These are phyloP conservation scores for Neurospora sp. DNA, from an alignment of 495 filamentous ascomycete genomes.

Conservation along the genomic window DNA sequence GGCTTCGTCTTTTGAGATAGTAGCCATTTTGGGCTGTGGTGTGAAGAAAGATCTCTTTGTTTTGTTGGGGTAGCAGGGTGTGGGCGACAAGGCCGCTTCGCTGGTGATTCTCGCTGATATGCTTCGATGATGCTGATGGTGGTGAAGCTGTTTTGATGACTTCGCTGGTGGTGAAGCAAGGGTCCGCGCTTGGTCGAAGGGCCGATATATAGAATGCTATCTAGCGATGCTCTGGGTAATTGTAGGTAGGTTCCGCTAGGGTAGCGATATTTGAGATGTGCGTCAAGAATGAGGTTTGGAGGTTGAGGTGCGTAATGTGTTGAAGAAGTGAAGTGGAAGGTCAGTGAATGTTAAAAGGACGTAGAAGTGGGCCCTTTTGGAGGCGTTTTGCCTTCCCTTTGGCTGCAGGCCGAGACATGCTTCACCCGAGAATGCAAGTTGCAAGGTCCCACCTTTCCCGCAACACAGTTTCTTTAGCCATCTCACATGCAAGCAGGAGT, in stretches of 20 bases:
- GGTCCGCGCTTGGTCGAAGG: background rate
- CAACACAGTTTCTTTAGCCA: background rate
- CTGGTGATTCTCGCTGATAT: background rate
- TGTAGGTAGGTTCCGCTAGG: background rate
- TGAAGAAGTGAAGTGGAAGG: background rate
- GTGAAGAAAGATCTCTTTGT: background rate
- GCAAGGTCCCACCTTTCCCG: background rate
- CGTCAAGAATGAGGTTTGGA: background rate
- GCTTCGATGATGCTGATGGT: background rate
- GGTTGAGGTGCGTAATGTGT: background rate
- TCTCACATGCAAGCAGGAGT: background rate
- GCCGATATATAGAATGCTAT: background rate
- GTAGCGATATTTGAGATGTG: background rate
- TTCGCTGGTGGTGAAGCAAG: background rate
- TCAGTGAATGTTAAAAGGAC: background rate
- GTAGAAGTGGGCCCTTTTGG: background rate
- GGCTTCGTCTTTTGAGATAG: constrained; percentile 8
- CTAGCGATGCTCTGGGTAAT: background rate
- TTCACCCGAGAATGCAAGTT: background rate
- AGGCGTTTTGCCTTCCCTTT: background rate
- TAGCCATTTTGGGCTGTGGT: background rate
- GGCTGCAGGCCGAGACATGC: background rate
- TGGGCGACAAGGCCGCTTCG: background rate
- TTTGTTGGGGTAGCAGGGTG: background rate
- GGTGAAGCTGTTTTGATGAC: background rate